phyloP scores from a whole-genome alignment of 1,284 basidiomycete genomes.

The Xerocomus nothofagi region DNA sequence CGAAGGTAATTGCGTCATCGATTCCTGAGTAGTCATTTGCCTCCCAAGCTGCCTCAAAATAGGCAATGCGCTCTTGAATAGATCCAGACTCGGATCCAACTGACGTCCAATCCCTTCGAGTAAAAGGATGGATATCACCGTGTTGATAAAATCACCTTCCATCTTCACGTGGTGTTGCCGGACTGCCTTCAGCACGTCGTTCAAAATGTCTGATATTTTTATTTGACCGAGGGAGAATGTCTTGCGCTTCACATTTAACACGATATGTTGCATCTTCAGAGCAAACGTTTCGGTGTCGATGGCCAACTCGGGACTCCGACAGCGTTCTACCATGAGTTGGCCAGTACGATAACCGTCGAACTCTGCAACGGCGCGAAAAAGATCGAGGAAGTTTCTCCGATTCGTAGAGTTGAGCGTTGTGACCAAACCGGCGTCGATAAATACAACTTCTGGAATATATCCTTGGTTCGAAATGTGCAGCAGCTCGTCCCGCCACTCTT shows the following conservation, averaged over 20 bases:
- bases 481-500: conserved; percentile 75
- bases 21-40: conserved; percentile 82
- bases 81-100: conserved; percentile 88
- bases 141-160: conserved; percentile 99
- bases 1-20: conserved; percentile 60
- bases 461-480: conserved; percentile 65
- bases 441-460: conserved; percentile 92
- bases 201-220: conserved; percentile 92
- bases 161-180: conserved; percentile 96
- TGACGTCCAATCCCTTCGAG: conserved; percentile 96
- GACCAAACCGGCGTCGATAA: conserved; percentile 95
- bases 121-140: conserved; percentile 90
- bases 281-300: conserved; percentile 94
- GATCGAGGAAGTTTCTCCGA: conserved; percentile 91
- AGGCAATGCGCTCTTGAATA: conserved; percentile 91
- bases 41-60: conserved; percentile 87
- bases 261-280: conserved; percentile 95
- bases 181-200: conserved; percentile 86
- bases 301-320: conserved; percentile 88
- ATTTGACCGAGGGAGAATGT: conserved; percentile 96
- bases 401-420: conserved; percentile 83
- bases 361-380: conserved; percentile 93
- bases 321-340: conserved; percentile 94
- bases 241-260: conserved; percentile 91
- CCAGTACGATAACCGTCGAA: conserved; percentile 97